Evolutionary conservation across 768 basidiomycete species (phyloP).

Genomic region (Dacryopinax primogenitus): DNA sequence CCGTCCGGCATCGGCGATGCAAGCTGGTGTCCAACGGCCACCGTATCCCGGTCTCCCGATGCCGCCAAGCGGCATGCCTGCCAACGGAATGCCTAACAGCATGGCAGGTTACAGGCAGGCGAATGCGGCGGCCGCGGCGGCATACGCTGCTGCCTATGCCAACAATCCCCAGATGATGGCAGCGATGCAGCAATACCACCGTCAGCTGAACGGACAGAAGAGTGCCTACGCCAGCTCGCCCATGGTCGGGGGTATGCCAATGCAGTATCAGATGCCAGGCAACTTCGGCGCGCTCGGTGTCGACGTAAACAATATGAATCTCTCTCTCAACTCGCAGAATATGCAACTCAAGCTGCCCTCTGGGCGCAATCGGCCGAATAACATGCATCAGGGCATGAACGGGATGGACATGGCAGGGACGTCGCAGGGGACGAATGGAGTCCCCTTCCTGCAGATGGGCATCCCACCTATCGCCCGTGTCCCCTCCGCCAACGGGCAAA

Average conservation of each 20-base stretch:
- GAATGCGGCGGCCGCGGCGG: not conserved
- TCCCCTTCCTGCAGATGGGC: not conserved
- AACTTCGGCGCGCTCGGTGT: constrained; percentile 10
- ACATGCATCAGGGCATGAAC: constrained; percentile 3
- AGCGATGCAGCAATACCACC: constrained; percentile 5
- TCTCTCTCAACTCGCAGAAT: constrained; percentile 10
- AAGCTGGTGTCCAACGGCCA: not conserved
- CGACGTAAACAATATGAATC: constrained; percentile 12
- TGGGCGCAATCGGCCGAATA: not conserved
- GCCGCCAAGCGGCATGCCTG: constrained; percentile 3
- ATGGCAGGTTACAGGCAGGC: not conserved
- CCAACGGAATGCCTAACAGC: not conserved
- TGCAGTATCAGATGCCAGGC: not conserved
- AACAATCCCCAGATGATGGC: constrained; percentile 10
- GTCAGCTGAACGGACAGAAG: not conserved
- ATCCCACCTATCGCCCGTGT: not conserved
- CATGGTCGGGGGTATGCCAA: not conserved
- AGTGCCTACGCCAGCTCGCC: constrained; percentile 5
- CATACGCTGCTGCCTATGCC: not conserved
- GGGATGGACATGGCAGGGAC: not conserved
- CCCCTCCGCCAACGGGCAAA: not conserved
- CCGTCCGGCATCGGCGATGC: not conserved
- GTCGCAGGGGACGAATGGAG: not conserved
- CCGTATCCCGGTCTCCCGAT: not conserved
- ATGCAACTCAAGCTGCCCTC: constrained; percentile 6